These are phyloP conservation scores for Lunasporangiospora selenospora DNA, from an alignment of 192 early-diverging fungal species.

Conservation along the genomic window DNA sequence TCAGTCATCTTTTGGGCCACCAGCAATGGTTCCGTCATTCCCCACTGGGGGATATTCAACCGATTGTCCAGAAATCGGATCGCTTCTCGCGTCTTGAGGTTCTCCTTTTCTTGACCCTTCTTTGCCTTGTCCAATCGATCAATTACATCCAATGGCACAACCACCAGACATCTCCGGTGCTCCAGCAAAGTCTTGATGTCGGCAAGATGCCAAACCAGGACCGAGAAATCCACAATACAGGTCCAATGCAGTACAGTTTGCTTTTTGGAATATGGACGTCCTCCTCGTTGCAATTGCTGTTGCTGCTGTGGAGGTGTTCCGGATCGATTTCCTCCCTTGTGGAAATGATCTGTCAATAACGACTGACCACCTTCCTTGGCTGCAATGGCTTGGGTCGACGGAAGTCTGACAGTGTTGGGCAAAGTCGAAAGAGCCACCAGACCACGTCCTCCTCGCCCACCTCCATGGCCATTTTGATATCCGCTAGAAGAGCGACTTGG, in stretches of 20 bases:
- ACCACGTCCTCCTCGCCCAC: too few relatives aligned
- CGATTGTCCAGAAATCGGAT: slow-evolving; percentile 58
- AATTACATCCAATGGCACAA: slow-evolving; percentile 64
- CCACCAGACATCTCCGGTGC: slow-evolving; percentile 49
- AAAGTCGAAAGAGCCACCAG: slow-evolving; percentile 21
- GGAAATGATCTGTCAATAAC: slow-evolving; percentile 29
- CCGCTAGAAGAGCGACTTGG: too few relatives aligned
- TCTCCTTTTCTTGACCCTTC: slow-evolving; percentile 58
- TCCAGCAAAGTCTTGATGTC: slow-evolving; percentile 56
- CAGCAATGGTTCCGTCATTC: slow-evolving; percentile 42
- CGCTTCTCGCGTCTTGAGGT: slow-evolving; percentile 58
- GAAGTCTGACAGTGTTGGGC: slow-evolving; percentile 10
- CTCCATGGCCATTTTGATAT: background rate
- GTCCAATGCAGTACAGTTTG: slow-evolving; percentile 12
- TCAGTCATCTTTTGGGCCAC: slow-evolving; percentile 57
- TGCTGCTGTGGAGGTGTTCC: background rate
- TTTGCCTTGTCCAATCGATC: slow-evolving; percentile 60
- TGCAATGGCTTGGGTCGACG: background rate
- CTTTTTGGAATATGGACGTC: background rate
- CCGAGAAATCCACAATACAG: slow-evolving; percentile 56
- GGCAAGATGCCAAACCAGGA: slow-evolving; percentile 52
- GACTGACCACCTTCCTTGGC: slow-evolving; percentile 14
- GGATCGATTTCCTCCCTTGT: background rate
- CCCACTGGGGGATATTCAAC: slow-evolving; percentile 19
- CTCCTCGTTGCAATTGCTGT: background rate